Conservation (phyloP, 164 flowering plant species). For the Annona squamosa region DNA sequence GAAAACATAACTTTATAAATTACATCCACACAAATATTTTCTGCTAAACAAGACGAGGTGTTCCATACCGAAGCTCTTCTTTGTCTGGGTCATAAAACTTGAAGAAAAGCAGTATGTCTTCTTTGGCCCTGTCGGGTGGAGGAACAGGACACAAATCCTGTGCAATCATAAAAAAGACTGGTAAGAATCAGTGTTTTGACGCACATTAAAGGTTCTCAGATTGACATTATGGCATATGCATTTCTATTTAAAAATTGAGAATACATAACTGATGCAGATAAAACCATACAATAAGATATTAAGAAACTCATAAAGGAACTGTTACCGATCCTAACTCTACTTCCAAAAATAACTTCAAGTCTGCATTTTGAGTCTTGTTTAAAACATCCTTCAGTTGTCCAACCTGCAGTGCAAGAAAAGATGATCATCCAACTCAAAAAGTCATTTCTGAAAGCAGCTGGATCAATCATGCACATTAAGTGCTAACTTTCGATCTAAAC, state of each 20-base stretch:
- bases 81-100: conserved; percentile 88
- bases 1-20: no score
- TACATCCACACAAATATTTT: no score
- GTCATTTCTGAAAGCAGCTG: not conserved
- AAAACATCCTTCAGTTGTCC: conserved; percentile 79
- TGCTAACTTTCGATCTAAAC: no score
- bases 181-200: no score
- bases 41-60: not conserved
- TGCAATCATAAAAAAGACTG: not conserved
- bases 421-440: not conserved
- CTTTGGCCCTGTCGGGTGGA: conserved; percentile 81
- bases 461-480: not conserved
- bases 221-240: no score
- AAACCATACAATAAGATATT: not conserved
- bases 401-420: conserved; percentile 39
- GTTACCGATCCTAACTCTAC: conserved; percentile 67
- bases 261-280: not conserved
- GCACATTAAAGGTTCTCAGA: no score
- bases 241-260: not conserved
- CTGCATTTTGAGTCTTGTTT: conserved; percentile 70
- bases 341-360: conserved; percentile 73
- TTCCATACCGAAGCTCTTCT: conserved; percentile 63
- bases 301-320: not conserved
- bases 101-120: conserved; percentile 84
- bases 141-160: conserved; percentile 70